Conservation (phyloP, 495 filamentous ascomycete genomes). For the Penicillium lividum region DNA sequence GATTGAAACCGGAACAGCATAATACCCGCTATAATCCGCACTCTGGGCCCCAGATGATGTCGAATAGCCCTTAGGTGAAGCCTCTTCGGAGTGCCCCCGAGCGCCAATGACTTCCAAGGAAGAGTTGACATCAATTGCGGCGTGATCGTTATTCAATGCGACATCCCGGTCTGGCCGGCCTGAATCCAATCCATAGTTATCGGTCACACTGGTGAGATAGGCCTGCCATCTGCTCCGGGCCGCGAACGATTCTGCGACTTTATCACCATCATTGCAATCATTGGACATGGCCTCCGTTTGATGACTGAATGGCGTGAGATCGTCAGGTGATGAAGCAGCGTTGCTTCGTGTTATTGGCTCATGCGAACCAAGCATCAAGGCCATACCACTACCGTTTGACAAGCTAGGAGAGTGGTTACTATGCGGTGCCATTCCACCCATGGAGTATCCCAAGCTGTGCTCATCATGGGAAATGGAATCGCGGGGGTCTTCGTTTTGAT, state of each 20-base stretch:
- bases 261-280: conserved; percentile 10
- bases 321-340: conserved; percentile 6
- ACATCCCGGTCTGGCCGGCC: conserved; percentile 69
- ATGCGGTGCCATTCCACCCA: neutral
- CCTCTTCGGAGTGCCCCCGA: conserved; percentile 15
- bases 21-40: conserved; percentile 53
- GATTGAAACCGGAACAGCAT: conserved; percentile 66
- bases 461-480: conserved; percentile 10
- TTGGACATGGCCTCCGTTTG: conserved; percentile 1
- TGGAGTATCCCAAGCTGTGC: conserved; percentile 5
- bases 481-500: conserved; percentile 11
- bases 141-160: conserved; percentile 68
- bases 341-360: conserved; percentile 5
- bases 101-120: conserved; percentile 34
- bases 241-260: conserved; percentile 16
- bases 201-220: conserved; percentile 44
- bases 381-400: neutral
- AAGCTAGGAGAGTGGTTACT: neutral
- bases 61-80: neutral
- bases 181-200: conserved; percentile 66
- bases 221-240: conserved; percentile 42
- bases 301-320: conserved; percentile 6
- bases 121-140: conserved; percentile 48
- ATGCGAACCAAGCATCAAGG: conserved; percentile 9
- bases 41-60: conserved; percentile 12